Evolutionary conservation across 179 eudicot genomes (phyloP).

Genomic region (Silene noctiflora): DNA sequence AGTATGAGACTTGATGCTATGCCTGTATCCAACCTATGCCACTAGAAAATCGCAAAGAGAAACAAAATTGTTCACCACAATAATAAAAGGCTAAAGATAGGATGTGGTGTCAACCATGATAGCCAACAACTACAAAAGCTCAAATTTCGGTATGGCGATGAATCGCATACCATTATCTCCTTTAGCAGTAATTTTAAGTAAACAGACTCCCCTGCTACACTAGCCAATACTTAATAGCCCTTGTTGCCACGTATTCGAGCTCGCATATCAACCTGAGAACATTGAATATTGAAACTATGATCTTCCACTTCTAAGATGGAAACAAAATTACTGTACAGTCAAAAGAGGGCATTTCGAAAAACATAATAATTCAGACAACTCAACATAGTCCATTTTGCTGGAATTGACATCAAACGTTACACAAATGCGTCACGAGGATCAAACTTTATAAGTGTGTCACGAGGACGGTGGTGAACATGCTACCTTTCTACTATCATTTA

Average conservation of each 20-base stretch:
- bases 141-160: neutral
- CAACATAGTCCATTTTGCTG: neutral
- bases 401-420: neutral
- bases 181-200: neutral
- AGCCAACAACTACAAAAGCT: neutral
- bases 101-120: neutral
- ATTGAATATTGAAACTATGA: neutral
- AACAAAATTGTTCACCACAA: neutral
- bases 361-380: neutral
- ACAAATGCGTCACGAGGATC: neutral
- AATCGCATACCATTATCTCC: neutral
- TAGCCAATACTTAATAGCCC: conserved; percentile 45
- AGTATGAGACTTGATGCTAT: neutral
- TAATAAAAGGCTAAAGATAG: neutral
- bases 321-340: neutral
- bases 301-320: neutral
- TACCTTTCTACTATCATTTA: neutral
- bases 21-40: neutral
- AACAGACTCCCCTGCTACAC: conserved; percentile 3
- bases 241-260: conserved; percentile 85
- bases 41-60: neutral
- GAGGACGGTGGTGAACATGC: neutral
- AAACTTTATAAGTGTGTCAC: too few species aligned
- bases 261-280: conserved; percentile 76
- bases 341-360: neutral